Percentiles rank a stretch among this genome's conserved stretches.
Evolutionary conservation across 2,329 filamentous ascomycete genomes (phyloP).

Genomic region (Elsinoe ampelina): DNA sequence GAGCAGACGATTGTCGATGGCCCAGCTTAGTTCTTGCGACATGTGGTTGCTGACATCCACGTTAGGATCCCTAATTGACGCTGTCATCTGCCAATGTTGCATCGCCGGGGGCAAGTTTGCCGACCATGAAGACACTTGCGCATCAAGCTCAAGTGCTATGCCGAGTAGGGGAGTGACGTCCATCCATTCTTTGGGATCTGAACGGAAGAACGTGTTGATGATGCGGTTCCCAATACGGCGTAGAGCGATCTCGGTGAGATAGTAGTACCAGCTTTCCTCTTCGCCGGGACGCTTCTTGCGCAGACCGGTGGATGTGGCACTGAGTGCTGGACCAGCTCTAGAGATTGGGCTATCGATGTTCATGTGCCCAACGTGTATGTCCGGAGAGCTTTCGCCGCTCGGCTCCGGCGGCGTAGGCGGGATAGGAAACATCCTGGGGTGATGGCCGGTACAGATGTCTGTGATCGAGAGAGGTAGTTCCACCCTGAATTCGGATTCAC

Average conservation of each 20-base stretch:
- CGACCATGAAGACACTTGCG: conserved; percentile 23
- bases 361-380: too few relatives aligned
- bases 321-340: too few relatives aligned
- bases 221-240: conserved; percentile 36
- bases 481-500: conserved; percentile 34
- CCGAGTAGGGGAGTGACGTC: conserved; percentile 21
- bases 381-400: background rate
- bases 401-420: conserved; percentile 20
- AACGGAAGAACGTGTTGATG: conserved; percentile 28
- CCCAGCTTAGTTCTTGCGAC: conserved; percentile 24
- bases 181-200: conserved; percentile 19
- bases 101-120: conserved; percentile 24
- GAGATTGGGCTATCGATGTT: too few relatives aligned
- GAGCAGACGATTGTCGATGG: conserved; percentile 22
- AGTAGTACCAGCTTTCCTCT: conserved; percentile 37
- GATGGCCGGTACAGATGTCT: conserved; percentile 28
- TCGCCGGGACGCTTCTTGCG: conserved; percentile 19
- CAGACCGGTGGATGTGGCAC: too few relatives aligned
- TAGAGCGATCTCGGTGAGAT: conserved; percentile 36
- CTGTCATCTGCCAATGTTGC: conserved; percentile 19
- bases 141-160: conserved; percentile 25
- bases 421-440: conserved; percentile 27
- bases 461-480: conserved; percentile 32
- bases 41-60: conserved; percentile 18
- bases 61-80: conserved; percentile 12